phyloP scores from a whole-genome alignment of 2,329 filamentous ascomycete genomes.

The Arthrobotrys iridis region DNA sequence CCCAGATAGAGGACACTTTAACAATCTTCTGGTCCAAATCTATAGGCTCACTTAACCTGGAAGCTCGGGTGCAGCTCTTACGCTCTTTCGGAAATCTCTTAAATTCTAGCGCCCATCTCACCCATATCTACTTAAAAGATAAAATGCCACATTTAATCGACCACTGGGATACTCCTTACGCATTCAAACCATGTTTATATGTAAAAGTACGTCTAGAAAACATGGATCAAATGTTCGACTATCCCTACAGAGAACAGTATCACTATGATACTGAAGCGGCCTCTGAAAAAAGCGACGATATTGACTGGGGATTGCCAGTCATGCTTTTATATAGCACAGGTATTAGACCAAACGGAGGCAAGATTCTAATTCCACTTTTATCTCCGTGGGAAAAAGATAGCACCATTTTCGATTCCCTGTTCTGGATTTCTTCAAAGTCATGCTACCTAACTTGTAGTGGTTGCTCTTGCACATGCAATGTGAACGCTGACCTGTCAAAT shows the following conservation, averaged over 20 bases:
- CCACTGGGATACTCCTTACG: neutral
- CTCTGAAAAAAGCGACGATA: too few relatives aligned
- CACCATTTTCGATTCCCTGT: neutral
- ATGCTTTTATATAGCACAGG: neutral
- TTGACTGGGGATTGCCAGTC: neutral
- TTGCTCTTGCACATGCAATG: neutral
- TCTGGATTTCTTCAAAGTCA: neutral
- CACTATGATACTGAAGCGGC: too few relatives aligned
- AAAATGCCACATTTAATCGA: neutral
- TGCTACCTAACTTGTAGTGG: neutral
- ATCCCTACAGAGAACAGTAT: too few relatives aligned
- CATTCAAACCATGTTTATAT: neutral
- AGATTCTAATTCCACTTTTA: neutral
- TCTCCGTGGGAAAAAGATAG: neutral
- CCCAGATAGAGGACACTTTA: neutral
- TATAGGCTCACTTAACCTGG: too few relatives aligned
- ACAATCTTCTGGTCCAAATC: neutral
- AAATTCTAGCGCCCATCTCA: neutral
- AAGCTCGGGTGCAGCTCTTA: neutral
- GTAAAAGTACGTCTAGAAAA: too few relatives aligned
- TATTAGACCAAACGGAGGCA: too few relatives aligned
- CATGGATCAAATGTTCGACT: too few relatives aligned
- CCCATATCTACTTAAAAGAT: neutral
- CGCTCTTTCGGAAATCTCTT: neutral
- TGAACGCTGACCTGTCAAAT: neutral